Evolutionary conservation across 2,329 filamentous ascomycete genomes (phyloP), one percentile per base, ranked within the genome.

Genomic region (Epicoccum nigrum): DNA sequence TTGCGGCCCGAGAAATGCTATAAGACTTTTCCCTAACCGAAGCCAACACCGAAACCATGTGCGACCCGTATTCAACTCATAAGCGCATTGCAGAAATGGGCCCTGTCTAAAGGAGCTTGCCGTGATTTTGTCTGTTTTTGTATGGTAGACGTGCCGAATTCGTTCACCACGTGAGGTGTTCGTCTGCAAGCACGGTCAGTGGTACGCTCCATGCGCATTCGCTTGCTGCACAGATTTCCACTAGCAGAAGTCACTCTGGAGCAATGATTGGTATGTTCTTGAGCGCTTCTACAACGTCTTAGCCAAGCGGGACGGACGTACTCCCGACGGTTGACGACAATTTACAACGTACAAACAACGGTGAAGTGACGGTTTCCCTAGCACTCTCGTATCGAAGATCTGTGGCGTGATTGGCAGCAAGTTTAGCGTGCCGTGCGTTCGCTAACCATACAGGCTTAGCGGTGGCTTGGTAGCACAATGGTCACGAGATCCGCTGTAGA

Each of bases 321-420:
- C 2, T 17, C 16, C 50, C 45, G 50, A 40, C 15, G 34, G 45
- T 28, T 7, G 7, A 27, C 13, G 25, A 9, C 34, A 21, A 23
- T n/a, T 33, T 12, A 15, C 21, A 39, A 40, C 15, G 44, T 40
- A 11, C 37, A 34, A 21, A 6, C 31, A 41, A 42, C 25, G 38
- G 28, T 38, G 23, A 25, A 9, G 23, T n/a, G 45, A 49, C 31
- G n/a, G n/a, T 17, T 13, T 44, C 21, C 11, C 32, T 13, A 7
- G 15, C 23, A 21, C 15, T 28, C 15, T 8, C n/a, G 23, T 32
- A 34, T 28, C 28, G 27, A 19, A 27, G 19, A 52, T 52, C 38
- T 32, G 3, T 46, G 43, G 33, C 39, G 49, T 47, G 43, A 43
- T 38, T 52, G 38, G 27, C 20, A 52, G 27, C 32, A 28, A 17